Evolutionary conservation across 768 basidiomycete species (phyloP), one percentile per base, ranked within the genome.

Genomic region (Grammothele lineata): DNA sequence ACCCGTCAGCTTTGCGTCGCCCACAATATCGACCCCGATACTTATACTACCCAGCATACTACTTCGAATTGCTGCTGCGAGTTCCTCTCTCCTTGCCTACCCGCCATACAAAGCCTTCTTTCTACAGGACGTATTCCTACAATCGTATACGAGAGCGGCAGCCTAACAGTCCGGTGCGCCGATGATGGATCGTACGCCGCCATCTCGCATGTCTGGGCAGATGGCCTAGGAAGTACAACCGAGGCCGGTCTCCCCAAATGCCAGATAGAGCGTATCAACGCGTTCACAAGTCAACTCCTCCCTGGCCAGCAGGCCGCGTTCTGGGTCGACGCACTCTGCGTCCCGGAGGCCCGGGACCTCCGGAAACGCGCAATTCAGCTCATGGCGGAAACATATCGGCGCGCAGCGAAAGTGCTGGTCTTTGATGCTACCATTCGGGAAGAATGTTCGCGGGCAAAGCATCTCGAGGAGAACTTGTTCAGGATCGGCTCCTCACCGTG

Each of bases 121-220:
- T n/a, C n/a, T n/a, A n/a, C n/a, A n/a, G n/a, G n/a, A n/a, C n/a
- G n/a, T n/a, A n/a, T n/a, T n/a, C n/a, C n/a, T n/a, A n/a, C n/a
- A n/a, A n/a, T n/a, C n/a, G n/a, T n/a, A n/a, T n/a, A n/a, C n/a
- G n/a, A n/a, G n/a, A n/a, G n/a, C n/a, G n/a, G n/a, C n/a, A n/a
- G 3, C 8, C 19, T 41, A 2, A 7, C 30, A 7, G 35, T 46
- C 27, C 40, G 15, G 2, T 11, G 17, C 14, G 44, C 44, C 2
- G 5, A 14, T 1, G 39, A 37, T 2, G 25, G n/a, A n/a, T n/a
- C n/a, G n/a, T 48, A 49, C 30, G 36, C 49, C 25, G 47, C 52
- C 2, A 42, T 53, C 9, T 49, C 47, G 19, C 52, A 53, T 26
- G 52, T 53, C 25, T 53, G 52, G 52, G 42, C 52, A 3, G 52